These are phyloP conservation scores for Globisporangium cylindrosporum DNA, from an alignment of 352 stramenopile species.

Conservation along the genomic window DNA sequence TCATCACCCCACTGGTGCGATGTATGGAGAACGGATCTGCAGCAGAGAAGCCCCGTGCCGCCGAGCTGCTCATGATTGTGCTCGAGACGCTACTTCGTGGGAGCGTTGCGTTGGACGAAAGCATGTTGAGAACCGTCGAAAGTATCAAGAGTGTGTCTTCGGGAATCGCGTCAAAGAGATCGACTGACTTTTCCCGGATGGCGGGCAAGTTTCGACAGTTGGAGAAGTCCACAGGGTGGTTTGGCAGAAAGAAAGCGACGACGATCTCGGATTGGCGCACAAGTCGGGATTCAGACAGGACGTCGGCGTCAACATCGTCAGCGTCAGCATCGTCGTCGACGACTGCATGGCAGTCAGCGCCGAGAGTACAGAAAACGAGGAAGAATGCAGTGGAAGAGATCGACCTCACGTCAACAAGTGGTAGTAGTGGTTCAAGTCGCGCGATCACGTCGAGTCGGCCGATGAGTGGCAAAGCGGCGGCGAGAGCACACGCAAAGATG, in stretches of 20 bases:
- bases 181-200: conserved; percentile 63
- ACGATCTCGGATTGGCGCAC: conserved; percentile 20
- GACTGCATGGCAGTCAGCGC: neutral
- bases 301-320: neutral
- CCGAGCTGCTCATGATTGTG: conserved; percentile 66
- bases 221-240: conserved; percentile 50
- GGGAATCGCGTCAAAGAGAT: conserved; percentile 60
- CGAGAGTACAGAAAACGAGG: conserved; percentile 25
- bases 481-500: conserved; percentile 36
- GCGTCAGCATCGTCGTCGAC: neutral
- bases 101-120: conserved; percentile 52
- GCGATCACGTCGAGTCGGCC: conserved; percentile 18
- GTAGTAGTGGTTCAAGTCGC: neutral
- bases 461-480: conserved; percentile 64
- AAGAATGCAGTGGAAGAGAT: conserved; percentile 16
- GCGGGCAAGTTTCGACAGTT: conserved; percentile 68
- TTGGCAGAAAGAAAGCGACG: conserved; percentile 27
- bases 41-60: conserved; percentile 61
- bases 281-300: conserved; percentile 3
- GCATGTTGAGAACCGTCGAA: conserved; percentile 42
- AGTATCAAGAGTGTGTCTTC: conserved; percentile 43
- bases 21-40: conserved; percentile 46
- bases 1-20: conserved; percentile 51
- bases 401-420: conserved; percentile 12
- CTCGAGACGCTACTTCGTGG: conserved; percentile 49